Evolutionary conservation across 495 filamentous ascomycete species (phyloP).

Genomic region (Tuber magnatum): DNA sequence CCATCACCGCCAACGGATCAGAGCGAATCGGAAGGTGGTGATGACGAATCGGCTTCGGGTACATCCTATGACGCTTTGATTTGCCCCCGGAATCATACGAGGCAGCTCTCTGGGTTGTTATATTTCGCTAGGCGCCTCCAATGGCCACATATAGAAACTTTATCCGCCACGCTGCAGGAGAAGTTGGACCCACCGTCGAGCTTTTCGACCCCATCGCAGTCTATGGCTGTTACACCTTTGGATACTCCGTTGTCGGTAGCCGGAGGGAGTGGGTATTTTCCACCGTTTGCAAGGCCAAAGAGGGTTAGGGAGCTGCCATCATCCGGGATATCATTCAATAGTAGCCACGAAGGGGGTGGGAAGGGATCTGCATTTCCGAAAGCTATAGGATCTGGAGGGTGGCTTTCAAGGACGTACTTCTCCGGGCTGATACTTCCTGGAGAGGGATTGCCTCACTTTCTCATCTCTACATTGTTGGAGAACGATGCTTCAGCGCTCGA

Average conservation of each 20-base stretch:
- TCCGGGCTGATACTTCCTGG: conserved; percentile 74
- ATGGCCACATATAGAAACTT: conserved; percentile 47
- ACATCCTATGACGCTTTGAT: conserved; percentile 44
- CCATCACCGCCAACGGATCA: conserved; percentile 39
- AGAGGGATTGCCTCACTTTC: conserved; percentile 62
- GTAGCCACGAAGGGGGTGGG: conserved; percentile 22
- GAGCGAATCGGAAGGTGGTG: conserved; percentile 11
- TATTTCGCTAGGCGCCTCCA: conserved; percentile 53
- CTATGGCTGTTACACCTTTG: conserved; percentile 44
- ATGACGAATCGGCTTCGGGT: conserved; percentile 44
- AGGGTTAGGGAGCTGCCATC: conserved; percentile 42
- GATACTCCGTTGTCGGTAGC: conserved; percentile 43
- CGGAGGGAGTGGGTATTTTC: conserved; percentile 41
- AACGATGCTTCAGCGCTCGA: conserved; percentile 61
- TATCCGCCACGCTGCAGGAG: conserved; percentile 27
- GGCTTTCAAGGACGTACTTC: conserved; percentile 72
- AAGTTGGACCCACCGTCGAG: conserved; percentile 37
- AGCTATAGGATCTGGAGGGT: conserved; percentile 51
- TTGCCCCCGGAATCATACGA: conserved; percentile 36
- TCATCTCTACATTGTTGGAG: conserved; percentile 72
- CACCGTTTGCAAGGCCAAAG: conserved; percentile 17
- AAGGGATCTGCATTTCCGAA: conserved; percentile 45
- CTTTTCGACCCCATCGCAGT: conserved; percentile 31
- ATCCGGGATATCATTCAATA: conserved; percentile 40
- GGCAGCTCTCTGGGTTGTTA: conserved; percentile 51